Evolutionary conservation across 2,329 filamentous ascomycete genomes (phyloP).

Genomic region (Phaeosphaeria sp.): DNA sequence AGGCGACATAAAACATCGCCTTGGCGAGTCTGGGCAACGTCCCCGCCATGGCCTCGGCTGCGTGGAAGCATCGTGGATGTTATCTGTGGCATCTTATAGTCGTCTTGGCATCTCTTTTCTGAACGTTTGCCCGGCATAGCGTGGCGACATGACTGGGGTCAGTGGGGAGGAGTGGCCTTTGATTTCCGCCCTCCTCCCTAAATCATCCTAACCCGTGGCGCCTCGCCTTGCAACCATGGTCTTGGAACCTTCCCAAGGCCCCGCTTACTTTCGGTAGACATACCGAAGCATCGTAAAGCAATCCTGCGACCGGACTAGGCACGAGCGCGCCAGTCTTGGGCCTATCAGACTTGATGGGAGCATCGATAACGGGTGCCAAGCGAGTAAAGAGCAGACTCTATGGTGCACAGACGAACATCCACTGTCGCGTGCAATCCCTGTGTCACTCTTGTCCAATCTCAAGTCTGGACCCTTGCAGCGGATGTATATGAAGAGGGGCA

Average conservation of each 20-base stretch:
- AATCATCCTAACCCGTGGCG: slow-evolving; percentile 4
- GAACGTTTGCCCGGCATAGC: slow-evolving; percentile 1
- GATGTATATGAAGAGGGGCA: slow-evolving; percentile 16
- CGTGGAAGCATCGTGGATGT: slow-evolving; percentile 4
- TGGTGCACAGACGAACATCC: not conserved
- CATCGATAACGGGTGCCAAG: not conserved
- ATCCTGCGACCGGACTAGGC: slow-evolving; percentile 8
- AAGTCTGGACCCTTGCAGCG: slow-evolving; percentile 10
- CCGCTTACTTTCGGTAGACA: slow-evolving; percentile 12
- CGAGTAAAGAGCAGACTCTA: not conserved
- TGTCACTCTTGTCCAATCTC: slow-evolving; percentile 12
- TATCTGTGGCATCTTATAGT: slow-evolving; percentile 10
- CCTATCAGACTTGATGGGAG: not conserved
- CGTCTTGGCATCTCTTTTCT: slow-evolving; percentile 11
- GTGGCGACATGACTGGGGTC: slow-evolving; percentile 4
- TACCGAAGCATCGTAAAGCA: slow-evolving; percentile 9
- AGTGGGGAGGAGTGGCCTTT: not conserved
- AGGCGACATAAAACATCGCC: not conserved
- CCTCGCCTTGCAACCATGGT: slow-evolving; percentile 9
- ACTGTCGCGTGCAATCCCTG: slow-evolving; percentile 5
- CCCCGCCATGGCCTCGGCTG: slow-evolving; percentile 1
- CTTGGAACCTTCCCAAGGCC: slow-evolving; percentile 9
- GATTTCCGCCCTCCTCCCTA: slow-evolving; percentile 12
- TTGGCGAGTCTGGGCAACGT: slow-evolving; percentile 11
- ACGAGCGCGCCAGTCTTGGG: not conserved